Conservation (phyloP, 208 protist genomes). For the Acanthamoeba castellanii region DNA sequence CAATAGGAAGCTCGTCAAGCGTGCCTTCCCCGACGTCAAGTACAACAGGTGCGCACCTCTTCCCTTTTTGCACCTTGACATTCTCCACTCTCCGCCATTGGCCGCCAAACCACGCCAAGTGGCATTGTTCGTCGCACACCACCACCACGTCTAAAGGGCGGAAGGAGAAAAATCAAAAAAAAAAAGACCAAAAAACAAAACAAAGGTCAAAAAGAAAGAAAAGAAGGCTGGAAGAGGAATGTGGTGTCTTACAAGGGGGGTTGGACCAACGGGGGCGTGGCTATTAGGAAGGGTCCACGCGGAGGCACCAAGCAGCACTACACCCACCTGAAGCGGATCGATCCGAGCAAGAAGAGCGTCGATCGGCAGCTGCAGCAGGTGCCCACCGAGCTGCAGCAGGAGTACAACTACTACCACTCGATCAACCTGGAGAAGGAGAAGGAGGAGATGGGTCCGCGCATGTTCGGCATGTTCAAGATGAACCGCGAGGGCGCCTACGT, state of each 20-base stretch:
- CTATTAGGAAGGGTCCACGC: background rate
- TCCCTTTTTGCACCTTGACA: background rate
- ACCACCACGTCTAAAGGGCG: too few relatives aligned
- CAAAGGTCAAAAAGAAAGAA: too few relatives aligned
- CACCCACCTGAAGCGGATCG: constrained; percentile 32
- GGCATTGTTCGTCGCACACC: too few relatives aligned
- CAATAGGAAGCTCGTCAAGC: constrained; percentile 9
- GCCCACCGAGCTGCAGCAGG: constrained; percentile 18
- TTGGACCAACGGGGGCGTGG: too few relatives aligned
- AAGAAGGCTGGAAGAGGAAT: too few relatives aligned
- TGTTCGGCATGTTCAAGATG: constrained; percentile 41
- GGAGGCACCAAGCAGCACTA: constrained; percentile 53
- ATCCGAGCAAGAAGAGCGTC: background rate
- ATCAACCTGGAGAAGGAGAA: constrained; percentile 36
- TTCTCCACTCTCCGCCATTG: too few relatives aligned
- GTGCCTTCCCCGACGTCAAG: background rate
- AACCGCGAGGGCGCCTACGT: constrained; percentile 2
- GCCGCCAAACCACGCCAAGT: too few relatives aligned
- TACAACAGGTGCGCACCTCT: background rate
- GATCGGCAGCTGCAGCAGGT: background rate
- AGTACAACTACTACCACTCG: constrained; percentile 28
- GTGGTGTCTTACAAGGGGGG: too few relatives aligned
- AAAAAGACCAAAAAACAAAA: too few relatives aligned
- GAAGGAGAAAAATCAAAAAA: too few relatives aligned
- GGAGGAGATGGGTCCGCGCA: background rate